A percentile compares a stretch with the other conserved stretches of the same genome.
These are phyloP conservation scores for Comarum palustre DNA, from an alignment of 306 rosid species.

Conservation along the genomic window DNA sequence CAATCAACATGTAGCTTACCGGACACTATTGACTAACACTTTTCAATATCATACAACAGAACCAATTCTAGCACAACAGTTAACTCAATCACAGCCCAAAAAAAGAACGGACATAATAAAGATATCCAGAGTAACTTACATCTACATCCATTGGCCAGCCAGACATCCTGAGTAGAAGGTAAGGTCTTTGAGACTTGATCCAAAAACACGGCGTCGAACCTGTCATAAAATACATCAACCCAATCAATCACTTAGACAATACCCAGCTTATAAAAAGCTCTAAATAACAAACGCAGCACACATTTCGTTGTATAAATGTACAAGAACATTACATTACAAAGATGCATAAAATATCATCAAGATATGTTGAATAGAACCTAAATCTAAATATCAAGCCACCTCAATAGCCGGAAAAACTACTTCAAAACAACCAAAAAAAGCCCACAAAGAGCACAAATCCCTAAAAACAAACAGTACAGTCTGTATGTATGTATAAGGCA, in stretches of 20 bases:
- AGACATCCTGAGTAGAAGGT: background rate
- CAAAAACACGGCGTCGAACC: background rate
- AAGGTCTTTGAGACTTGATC: background rate
- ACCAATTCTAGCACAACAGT: background rate
- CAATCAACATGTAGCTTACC: background rate
- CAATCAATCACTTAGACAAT: background rate
- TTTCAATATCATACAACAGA: background rate
- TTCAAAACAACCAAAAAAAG: background rate
- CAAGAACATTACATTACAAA: background rate
- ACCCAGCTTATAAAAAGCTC: background rate
- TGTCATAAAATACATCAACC: background rate
- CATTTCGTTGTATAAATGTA: background rate
- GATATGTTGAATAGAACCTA: background rate
- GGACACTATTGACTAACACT: too few relatives aligned
- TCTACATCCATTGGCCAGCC: constrained; percentile 85
- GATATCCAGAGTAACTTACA: constrained; percentile 43
- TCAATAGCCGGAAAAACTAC: too few relatives aligned
- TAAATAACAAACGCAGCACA: background rate
- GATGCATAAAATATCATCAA: fast-evolving
- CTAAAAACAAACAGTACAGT: background rate
- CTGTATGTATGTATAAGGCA: background rate
- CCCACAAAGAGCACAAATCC: background rate
- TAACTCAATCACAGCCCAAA: background rate
- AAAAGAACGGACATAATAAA: background rate
- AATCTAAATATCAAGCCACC: background rate